phyloP scores from a whole-genome alignment of 441 rosid species.

The Populus hybrid region DNA sequence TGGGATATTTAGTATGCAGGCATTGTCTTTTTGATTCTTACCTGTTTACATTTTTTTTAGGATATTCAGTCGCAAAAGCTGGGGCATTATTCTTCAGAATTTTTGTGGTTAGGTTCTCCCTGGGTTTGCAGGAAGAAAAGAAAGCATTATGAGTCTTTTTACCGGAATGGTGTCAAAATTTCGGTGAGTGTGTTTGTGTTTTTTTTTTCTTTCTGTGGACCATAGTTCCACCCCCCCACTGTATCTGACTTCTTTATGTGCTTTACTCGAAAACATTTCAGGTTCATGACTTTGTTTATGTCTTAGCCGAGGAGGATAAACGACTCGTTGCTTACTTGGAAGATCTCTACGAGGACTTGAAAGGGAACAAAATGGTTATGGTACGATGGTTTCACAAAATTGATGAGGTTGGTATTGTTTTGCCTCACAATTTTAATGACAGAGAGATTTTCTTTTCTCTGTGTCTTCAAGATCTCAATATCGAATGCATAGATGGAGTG shows the following conservation, averaged over 20 bases:
- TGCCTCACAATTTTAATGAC: slow-evolving; percentile 54
- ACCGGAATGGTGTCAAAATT: slow-evolving; percentile 53
- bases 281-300: slow-evolving; percentile 70
- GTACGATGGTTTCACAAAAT: slow-evolving; percentile 93
- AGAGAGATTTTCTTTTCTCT: slow-evolving; percentile 84
- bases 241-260: neutral
- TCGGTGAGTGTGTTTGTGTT: slow-evolving; percentile 47
- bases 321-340: slow-evolving; percentile 74
- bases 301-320: slow-evolving; percentile 66
- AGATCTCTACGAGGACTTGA: slow-evolving; percentile 75
- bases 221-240: neutral
- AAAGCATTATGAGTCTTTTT: slow-evolving; percentile 59
- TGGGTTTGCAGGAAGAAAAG: slow-evolving; percentile 62
- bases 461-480: slow-evolving; percentile 80
- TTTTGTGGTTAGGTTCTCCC: slow-evolving; percentile 62
- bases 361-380: slow-evolving; percentile 66
- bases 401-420: slow-evolving; percentile 81
- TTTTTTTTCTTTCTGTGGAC: neutral
- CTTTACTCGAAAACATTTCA: slow-evolving; percentile 25
- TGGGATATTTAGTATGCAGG: neutral
- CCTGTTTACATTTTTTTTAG: slow-evolving; percentile 14
- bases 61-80: slow-evolving; percentile 28
- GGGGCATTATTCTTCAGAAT: slow-evolving; percentile 24
- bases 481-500: slow-evolving; percentile 88
- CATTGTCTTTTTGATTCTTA: neutral